Conservation (phyloP, 1,284 basidiomycete genomes). For the Porodaedalea pini region DNA sequence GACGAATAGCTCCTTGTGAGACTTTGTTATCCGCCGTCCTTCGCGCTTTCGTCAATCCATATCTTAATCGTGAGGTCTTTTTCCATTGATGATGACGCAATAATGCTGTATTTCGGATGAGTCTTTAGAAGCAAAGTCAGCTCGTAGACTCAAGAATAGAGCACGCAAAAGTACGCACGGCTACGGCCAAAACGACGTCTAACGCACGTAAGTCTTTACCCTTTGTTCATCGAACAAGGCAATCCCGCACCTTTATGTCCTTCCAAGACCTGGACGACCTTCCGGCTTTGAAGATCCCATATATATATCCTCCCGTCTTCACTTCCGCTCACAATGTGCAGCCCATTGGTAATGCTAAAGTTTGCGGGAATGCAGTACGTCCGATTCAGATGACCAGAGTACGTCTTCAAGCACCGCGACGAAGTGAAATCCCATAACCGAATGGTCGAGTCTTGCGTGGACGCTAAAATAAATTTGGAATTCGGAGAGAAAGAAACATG, state of each 20-base stretch:
- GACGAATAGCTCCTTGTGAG: too few species aligned
- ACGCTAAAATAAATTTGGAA: slow-evolving; percentile 81
- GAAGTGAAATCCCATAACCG: slow-evolving; percentile 93
- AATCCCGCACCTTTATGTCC: slow-evolving; percentile 69
- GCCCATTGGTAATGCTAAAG: slow-evolving; percentile 53
- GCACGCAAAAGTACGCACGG: slow-evolving; percentile 43
- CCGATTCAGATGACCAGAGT: slow-evolving; percentile 77
- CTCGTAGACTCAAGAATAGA: slow-evolving; percentile 4
- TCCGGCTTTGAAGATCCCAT: slow-evolving; percentile 88
- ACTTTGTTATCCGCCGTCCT: slow-evolving; percentile 10
- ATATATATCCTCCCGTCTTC: slow-evolving; percentile 87
- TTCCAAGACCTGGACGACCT: slow-evolving; percentile 70
- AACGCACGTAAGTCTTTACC: slow-evolving; percentile 17
- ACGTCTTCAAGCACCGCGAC: slow-evolving; percentile 92
- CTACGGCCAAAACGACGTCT: slow-evolving; percentile 75
- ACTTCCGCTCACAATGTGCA: slow-evolving; percentile 82
- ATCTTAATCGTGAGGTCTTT: slow-evolving; percentile 78
- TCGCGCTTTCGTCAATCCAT: slow-evolving; percentile 56
- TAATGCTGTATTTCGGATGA: slow-evolving; percentile 66
- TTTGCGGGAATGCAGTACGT: slow-evolving; percentile 72
- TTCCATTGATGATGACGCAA: slow-evolving; percentile 82
- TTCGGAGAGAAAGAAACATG: slow-evolving; percentile 90
- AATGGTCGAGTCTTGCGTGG: slow-evolving; percentile 90
- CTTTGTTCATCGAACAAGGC: background rate
- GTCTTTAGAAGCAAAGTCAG: slow-evolving; percentile 41